Percentiles rank a stretch among this genome's conserved stretches.
Evolutionary conservation across 2,329 filamentous ascomycete species (phyloP).

Genomic region (Macrophomina pseudophaseolina): DNA sequence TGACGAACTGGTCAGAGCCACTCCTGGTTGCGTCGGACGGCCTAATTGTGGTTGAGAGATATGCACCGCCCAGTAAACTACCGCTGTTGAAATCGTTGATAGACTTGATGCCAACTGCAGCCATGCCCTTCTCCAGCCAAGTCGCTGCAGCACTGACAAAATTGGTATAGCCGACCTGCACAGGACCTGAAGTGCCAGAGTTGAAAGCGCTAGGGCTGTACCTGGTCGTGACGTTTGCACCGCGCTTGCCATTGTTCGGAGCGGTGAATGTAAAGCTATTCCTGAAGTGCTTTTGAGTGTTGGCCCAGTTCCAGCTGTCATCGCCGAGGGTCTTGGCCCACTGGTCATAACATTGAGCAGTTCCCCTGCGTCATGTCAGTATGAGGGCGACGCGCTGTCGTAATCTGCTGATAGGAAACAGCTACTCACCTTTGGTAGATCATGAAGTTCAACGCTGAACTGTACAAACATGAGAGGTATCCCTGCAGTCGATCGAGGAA

Average conservation of each 20-base stretch:
- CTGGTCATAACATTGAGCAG: constrained; percentile 31
- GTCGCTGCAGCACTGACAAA: constrained; percentile 36
- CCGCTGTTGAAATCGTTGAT: constrained; percentile 36
- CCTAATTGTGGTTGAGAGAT: constrained; percentile 39
- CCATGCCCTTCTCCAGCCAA: constrained; percentile 34
- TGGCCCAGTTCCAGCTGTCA: constrained; percentile 37
- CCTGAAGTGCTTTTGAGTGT: constrained; percentile 38
- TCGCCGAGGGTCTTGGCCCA: constrained; percentile 42
- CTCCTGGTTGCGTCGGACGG: constrained; percentile 33
- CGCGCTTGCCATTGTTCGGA: constrained; percentile 35
- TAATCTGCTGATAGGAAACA: neutral
- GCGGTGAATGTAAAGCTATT: constrained; percentile 37
- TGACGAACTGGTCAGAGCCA: constrained; percentile 33
- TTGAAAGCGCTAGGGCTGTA: constrained; percentile 33
- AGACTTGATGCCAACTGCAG: constrained; percentile 32
- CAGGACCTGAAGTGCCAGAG: constrained; percentile 30
- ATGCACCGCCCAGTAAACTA: constrained; percentile 32
- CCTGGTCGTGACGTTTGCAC: constrained; percentile 31
- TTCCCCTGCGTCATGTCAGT: constrained; percentile 25
- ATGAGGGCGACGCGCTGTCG: too few species aligned
- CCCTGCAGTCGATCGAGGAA: neutral
- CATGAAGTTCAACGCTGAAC: constrained; percentile 36
- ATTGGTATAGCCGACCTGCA: constrained; percentile 37
- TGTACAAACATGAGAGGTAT: constrained; percentile 29
- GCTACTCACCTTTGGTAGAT: constrained; percentile 32